Base-by-base conservation (phyloP, 495 filamentous ascomycete species). In the Usnea hakonensis region DNA sequence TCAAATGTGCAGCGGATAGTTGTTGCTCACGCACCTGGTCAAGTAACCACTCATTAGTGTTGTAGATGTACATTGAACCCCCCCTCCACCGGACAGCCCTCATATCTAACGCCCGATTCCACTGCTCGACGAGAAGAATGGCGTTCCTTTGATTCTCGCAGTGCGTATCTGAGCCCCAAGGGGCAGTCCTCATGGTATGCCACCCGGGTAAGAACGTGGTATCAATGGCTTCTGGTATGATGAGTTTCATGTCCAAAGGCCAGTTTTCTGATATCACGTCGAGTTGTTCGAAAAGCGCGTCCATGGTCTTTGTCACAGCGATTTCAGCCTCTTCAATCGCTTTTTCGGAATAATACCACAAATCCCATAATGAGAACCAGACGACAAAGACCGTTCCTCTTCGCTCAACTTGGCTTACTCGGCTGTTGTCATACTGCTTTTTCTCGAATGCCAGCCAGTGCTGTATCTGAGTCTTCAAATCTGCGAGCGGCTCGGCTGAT, bases 161-260 rank as follows among this genome's bases (percentile, higher is more conserved):
- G 8, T 66, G 58, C 14, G 66, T 62, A 60, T 58, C 73, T 23
- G 44, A 56, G 33, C 43, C 64, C 52, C 55, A 68, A 62, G 55
- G 69, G 43, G 35, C 40, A 36, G 55, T 73, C 37, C 71, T 66
- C 53, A 69, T 58, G 43, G 55, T 64, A 32, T 61, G 63, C 71
- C 76, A 80, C 0, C 74, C 77, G 0, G 79, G 80, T 26, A 82
- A 67, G 65, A 82, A 78, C 14, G 79, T 81, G 66, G 80, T 76
- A 67, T 82, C 79, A 11, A 78, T 71, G 37, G 76, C 70, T 72
- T 79, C 70, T 2, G 76, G 78, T 60, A 83, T 65, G 54, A 82
- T 75, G 44, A 81, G 66, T 57, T 80, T 78, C 35, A 79, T 64
- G 43, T 77, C 69, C n/a, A 71, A 67, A 1, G 72, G 72, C 73